These are phyloP conservation scores for Skeletonema marinoi DNA, from an alignment of 108 stramenopile genomes.

Conservation along the genomic window DNA sequence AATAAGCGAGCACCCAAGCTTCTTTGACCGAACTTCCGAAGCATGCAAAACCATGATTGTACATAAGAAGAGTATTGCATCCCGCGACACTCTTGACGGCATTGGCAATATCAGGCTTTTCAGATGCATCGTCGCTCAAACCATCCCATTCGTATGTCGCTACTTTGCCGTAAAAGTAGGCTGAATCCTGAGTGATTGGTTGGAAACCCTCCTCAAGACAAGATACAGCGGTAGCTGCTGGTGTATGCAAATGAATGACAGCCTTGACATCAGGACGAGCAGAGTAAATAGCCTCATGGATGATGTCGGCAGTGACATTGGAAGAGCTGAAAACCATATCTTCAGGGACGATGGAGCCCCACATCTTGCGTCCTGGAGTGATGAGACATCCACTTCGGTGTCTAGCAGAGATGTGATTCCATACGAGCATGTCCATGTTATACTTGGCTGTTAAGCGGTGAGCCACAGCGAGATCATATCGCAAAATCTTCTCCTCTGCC, in stretches of 20 bases:
- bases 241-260: slow-evolving; percentile 69
- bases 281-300: slow-evolving; percentile 68
- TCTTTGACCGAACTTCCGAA: slow-evolving; percentile 54
- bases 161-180: slow-evolving; percentile 59
- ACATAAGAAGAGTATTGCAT: slow-evolving; percentile 65
- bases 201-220: slow-evolving; percentile 67
- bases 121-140: slow-evolving; percentile 53
- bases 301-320: slow-evolving; percentile 68
- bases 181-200: slow-evolving; percentile 60
- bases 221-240: slow-evolving; percentile 59
- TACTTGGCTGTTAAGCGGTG: slow-evolving; percentile 57
- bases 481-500: slow-evolving; percentile 40
- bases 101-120: slow-evolving; percentile 45
- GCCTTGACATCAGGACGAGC: slow-evolving; percentile 61
- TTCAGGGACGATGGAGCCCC: slow-evolving; percentile 50
- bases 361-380: slow-evolving; percentile 63
- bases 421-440: slow-evolving; percentile 70
- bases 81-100: slow-evolving; percentile 45
- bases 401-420: slow-evolving; percentile 72
- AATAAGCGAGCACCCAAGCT: slow-evolving; percentile 71
- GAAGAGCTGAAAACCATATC: slow-evolving; percentile 56
- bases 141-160: slow-evolving; percentile 64
- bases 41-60: slow-evolving; percentile 63
- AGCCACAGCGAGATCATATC: slow-evolving; percentile 51
- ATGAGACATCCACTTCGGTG: slow-evolving; percentile 55